Evolutionary conservation across 2,329 filamentous ascomycete species (phyloP), one percentile per base, ranked within the genome.

Genomic region (Aspergillus versicolor): DNA sequence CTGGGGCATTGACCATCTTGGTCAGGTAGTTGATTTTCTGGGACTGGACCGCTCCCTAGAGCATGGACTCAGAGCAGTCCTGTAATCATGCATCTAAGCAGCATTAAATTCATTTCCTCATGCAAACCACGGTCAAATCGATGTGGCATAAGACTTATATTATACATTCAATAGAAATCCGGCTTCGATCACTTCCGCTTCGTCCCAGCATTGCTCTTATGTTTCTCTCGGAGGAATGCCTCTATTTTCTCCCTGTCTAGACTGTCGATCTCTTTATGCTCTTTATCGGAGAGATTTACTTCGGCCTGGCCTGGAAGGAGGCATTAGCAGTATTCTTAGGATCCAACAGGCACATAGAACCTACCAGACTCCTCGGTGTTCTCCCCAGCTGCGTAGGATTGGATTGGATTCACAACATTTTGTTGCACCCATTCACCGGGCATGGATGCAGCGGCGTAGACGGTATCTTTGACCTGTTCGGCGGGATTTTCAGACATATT

Each of bases 1-100:
- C 63, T 87, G 82, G 81, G 84, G 84, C 0, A 79, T 87, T 13
- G 84, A 87, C 73, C 83, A 85, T 69, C 61, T 87, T 43, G 84
- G 80, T 1, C 79, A 81, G 64, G 72, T 87, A 3, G 74, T 75
- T 41, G 77, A 82, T 55, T 80, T 82, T 67, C 61, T 87, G 57
- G 81, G 76, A 1, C 62, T 87, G 56, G 78, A 85, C 52, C 67
- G 63, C 8, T 59, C 59, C 4, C 24, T 57, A 17, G 71, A 72
- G 5, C 55, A 56, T 38, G 70, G 71, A 0, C 72, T 75, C 49
- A 66, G 57, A 32, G 66, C 72, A 0, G 41, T 67, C 44, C 51
- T 73, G 41, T 74, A 56, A 60, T 21, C 24, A 24, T 21, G 8
- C 7, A 24, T 15, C 6, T 21, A 17, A 9, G 32, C 11, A 32